These are phyloP conservation scores for Trichoderma sp. DNA, from an alignment of 2,329 filamentous ascomycete genomes.

Conservation along the genomic window DNA sequence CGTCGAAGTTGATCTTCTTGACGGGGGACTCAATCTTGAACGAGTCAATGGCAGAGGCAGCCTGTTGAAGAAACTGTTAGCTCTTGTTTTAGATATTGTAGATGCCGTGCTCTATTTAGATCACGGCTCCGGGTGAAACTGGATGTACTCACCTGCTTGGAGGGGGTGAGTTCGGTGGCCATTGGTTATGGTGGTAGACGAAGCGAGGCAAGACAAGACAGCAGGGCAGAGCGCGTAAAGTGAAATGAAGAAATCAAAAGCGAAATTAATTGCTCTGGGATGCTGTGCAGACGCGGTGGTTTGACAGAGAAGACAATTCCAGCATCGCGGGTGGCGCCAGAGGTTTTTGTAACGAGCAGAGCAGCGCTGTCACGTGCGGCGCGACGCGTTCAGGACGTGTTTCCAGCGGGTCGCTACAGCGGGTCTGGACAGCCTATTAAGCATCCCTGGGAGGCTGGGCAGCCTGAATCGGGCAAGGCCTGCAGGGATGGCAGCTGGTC, in stretches of 20 bases:
- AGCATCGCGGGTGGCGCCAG: conserved; percentile 29
- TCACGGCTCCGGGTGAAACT: not conserved
- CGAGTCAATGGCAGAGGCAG: conserved; percentile 79
- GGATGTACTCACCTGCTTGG: not conserved
- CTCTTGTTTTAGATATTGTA: conserved; percentile 5
- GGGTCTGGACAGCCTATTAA: conserved; percentile 28
- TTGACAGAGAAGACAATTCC: conserved; percentile 25
- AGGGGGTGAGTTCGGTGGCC: not conserved
- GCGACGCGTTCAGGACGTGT: conserved; percentile 36
- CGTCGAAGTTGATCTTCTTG: conserved; percentile 82
- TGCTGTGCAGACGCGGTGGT: conserved; percentile 31
- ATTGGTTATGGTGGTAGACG: conserved; percentile 28
- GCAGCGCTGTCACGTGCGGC: conserved; percentile 40
- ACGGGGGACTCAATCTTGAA: conserved; percentile 91
- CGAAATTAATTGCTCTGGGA: conserved; percentile 21
- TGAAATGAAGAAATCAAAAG: conserved; percentile 5
- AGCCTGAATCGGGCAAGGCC: conserved; percentile 15
- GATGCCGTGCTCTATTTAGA: not conserved
- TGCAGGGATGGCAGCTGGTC: not conserved
- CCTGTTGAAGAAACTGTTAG: conserved; percentile 50
- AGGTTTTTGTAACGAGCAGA: conserved; percentile 40
- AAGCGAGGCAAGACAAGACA: conserved; percentile 8
- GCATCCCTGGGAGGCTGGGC: conserved; percentile 14
- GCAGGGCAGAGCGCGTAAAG: conserved; percentile 24
- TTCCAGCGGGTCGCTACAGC: conserved; percentile 25